Evolutionary conservation across 352 stramenopile genomes (phyloP), one percentile per base, ranked within the genome.

Genomic region (Globisporangium takayamanum): DNA sequence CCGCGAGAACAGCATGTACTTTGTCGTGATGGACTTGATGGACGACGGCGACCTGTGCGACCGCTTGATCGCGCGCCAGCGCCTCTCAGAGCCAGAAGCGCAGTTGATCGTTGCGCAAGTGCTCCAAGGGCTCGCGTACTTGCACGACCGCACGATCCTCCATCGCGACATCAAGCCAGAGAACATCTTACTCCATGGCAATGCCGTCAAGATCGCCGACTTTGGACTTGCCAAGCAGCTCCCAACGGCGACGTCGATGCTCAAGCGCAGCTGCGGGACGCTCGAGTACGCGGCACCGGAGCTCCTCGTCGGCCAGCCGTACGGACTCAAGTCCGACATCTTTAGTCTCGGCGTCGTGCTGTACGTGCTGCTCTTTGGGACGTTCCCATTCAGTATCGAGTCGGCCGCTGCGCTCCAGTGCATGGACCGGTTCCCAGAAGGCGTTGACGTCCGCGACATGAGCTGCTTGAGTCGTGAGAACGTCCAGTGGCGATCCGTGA

Each of bases 11-110:
- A 68, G 80, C 46, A 84, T 91, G 53, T 86, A 85, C 62, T 93
- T 88, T 55, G 77, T 93, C 30, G 80, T 91, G 50, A 89, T 93
- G 79, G 83, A 91, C 52, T 86, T 86, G 54, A 80, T 93, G 64
- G 76, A 84, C 25, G 70, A 87, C 45, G 83, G 83, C 4, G 83
- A 93, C 39, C 60, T 93, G 50, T 93, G 83, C 47, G 83, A 93
- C 39, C 66, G 73, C 51, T 64, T 93, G 10, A 89, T 93, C 53
- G 53, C 87, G 58, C 71, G 69, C 15, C 80, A 89, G 57, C 69
- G 71, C 6, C 72, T 93, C 10, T 63, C 68, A 0, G 83, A 93
- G 62, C 33, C 55, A 5, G 73, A 89, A 36, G 72, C 72, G 33
- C 73, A 75, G 46, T 42, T 72, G 18, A 84, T 93, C 28, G 80